phyloP scores from a whole-genome alignment of 2,329 filamentous ascomycete species.

The Hypoxylon sp. region DNA sequence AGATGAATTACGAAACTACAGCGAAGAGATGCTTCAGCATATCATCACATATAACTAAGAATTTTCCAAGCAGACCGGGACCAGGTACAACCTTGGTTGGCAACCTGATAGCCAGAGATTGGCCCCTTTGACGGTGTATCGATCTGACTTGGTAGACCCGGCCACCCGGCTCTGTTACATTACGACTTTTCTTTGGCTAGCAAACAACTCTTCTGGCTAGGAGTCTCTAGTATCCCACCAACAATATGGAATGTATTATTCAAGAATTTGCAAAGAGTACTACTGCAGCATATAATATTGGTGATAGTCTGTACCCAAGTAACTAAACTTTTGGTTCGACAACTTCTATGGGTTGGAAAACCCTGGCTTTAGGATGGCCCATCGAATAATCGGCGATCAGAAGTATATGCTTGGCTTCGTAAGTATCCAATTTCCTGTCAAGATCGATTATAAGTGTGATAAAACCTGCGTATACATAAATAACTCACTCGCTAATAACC shows the following conservation, averaged over 20 bases:
- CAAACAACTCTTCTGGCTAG: background rate
- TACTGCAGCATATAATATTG: constrained; percentile 1
- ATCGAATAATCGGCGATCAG: background rate
- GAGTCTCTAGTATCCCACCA: background rate
- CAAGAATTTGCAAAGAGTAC: constrained; percentile 5
- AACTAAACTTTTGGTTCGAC: background rate
- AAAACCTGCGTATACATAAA: background rate
- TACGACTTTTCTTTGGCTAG: constrained; percentile 2
- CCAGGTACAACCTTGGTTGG: background rate
- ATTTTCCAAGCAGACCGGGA: background rate
- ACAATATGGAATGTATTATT: constrained; percentile 19
- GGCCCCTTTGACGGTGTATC: background rate
- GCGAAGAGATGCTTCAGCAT: background rate
- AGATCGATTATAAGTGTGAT: constrained; percentile 1
- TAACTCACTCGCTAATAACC: constrained; percentile 1
- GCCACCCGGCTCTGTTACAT: constrained; percentile 16
- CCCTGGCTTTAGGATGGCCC: background rate
- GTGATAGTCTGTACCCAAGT: constrained; percentile 5
- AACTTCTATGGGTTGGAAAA: background rate
- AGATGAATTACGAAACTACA: background rate
- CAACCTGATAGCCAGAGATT: constrained; percentile 1
- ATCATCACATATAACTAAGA: background rate
- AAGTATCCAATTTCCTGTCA: background rate
- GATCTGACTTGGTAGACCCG: constrained; percentile 6
- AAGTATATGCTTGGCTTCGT: background rate